Percentiles rank a stretch among this genome's conserved stretches.
These are phyloP conservation scores for Stylonectria norvegica DNA, from an alignment of 2,329 filamentous ascomycete species.

Conservation along the genomic window DNA sequence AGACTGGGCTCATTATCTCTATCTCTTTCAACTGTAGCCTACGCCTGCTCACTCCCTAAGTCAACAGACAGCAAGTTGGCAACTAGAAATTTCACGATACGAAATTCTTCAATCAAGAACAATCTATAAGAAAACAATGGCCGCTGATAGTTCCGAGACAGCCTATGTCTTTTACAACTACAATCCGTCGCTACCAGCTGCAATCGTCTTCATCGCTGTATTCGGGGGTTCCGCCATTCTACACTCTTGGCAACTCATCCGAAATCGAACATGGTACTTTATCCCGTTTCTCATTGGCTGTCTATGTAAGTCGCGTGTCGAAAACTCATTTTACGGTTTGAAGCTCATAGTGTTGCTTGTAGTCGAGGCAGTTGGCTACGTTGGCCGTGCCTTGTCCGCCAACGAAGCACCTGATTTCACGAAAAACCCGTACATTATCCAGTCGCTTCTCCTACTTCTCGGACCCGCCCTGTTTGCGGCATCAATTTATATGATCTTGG, in stretches of 20 bases:
- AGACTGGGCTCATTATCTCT: too few relatives aligned
- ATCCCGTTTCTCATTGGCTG: conserved; percentile 52
- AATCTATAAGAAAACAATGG: conserved; percentile 12
- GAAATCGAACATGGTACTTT: conserved; percentile 48
- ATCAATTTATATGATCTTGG: conserved; percentile 46
- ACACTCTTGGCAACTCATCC: conserved; percentile 39
- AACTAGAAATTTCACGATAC: background rate
- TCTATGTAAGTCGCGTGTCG: conserved; percentile 42
- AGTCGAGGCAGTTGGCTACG: conserved; percentile 38
- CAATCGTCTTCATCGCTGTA: conserved; percentile 40
- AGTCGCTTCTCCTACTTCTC: conserved; percentile 36
- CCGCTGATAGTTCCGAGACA: conserved; percentile 3
- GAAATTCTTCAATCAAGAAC: background rate
- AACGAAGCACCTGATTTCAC: conserved; percentile 36
- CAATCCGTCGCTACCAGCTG: conserved; percentile 42
- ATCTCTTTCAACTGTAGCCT: too few relatives aligned
- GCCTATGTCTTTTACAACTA: conserved; percentile 42
- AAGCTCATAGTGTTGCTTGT: too few relatives aligned
- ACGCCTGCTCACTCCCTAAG: too few relatives aligned
- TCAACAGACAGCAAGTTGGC: too few relatives aligned
- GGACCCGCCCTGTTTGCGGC: conserved; percentile 44
- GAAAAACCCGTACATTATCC: conserved; percentile 38
- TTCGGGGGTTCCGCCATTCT: conserved; percentile 37
- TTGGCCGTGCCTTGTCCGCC: conserved; percentile 47
- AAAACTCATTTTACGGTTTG: too few relatives aligned